A percentile compares a stretch with the other conserved stretches of the same genome.
These are phyloP conservation scores for Dacryopinax primogenitus DNA, from an alignment of 768 basidiomycete species.

Conservation along the genomic window DNA sequence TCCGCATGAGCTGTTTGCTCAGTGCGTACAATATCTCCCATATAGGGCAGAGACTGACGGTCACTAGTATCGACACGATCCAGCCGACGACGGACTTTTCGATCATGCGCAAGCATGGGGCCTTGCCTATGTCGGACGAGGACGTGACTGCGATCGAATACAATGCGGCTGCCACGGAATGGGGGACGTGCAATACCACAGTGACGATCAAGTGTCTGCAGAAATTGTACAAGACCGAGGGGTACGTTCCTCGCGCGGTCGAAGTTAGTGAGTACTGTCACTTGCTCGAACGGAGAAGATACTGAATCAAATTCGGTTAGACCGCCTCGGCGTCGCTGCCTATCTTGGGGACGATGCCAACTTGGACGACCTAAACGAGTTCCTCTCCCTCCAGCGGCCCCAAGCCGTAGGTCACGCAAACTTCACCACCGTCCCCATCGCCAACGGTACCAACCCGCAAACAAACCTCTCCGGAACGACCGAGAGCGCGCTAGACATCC, in stretches of 20 bases:
- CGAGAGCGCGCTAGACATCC: slow-evolving; percentile 24
- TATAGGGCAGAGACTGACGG: background rate
- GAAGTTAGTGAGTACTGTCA: background rate
- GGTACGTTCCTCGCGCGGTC: slow-evolving; percentile 8
- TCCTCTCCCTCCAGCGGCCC: slow-evolving; percentile 4
- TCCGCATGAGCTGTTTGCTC: background rate
- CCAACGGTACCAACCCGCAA: background rate
- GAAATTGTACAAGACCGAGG: slow-evolving; percentile 12
- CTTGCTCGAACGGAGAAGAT: background rate
- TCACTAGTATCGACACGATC: slow-evolving; percentile 19
- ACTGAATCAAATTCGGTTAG: background rate
- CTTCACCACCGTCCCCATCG: slow-evolving; percentile 1
- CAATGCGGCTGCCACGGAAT: background rate
- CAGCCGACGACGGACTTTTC: slow-evolving; percentile 12
- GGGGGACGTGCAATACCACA: slow-evolving; percentile 1
- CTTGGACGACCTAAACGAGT: slow-evolving; percentile 23
- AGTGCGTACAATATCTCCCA: background rate
- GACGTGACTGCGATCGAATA: background rate
- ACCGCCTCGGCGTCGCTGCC: background rate
- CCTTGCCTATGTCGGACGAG: background rate
- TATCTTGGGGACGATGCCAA: slow-evolving; percentile 37
- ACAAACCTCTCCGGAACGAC: slow-evolving; percentile 1
- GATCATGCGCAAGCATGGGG: slow-evolving; percentile 7
- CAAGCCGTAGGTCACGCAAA: background rate
- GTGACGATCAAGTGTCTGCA: slow-evolving; percentile 9